Evolutionary conservation across 1,284 basidiomycete genomes (phyloP).

Genomic region (Neotropicomus parvogracilis): DNA sequence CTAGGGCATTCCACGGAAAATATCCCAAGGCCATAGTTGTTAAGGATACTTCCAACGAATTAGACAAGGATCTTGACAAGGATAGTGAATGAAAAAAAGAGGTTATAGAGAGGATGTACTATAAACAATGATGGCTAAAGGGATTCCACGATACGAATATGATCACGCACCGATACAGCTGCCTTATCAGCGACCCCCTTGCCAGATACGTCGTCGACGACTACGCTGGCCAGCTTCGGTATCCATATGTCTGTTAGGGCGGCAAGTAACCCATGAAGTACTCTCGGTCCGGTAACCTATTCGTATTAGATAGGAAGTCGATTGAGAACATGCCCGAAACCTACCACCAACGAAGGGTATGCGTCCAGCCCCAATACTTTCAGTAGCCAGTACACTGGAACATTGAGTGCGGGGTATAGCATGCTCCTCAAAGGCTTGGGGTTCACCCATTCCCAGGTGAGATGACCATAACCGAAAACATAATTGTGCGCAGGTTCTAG

Average conservation of each 20-base stretch:
- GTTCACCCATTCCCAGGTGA: constrained; percentile 95
- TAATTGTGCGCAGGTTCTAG: constrained; percentile 87
- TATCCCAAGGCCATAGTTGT: constrained; percentile 74
- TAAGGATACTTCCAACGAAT: constrained; percentile 88
- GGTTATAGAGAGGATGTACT: constrained; percentile 81
- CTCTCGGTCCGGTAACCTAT: constrained; percentile 67
- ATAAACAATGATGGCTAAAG: constrained; percentile 5
- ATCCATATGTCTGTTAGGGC: constrained; percentile 79
- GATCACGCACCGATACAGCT: constrained; percentile 57
- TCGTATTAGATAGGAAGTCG: constrained; percentile 4
- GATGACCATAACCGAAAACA: constrained; percentile 88
- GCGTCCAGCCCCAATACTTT: constrained; percentile 41
- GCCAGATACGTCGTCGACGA: constrained; percentile 57
- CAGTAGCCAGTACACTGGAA: constrained; percentile 73
- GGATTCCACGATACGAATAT: not conserved
- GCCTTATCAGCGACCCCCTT: constrained; percentile 30
- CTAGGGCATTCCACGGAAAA: constrained; percentile 67
- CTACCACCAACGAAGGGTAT: constrained; percentile 30
- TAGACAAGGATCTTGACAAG: constrained; percentile 87
- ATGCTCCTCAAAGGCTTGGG: constrained; percentile 68
- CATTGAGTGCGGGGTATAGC: constrained; percentile 73
- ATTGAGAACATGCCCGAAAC: constrained; percentile 4
- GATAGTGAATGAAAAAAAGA: constrained; percentile 87
- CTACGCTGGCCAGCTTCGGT: constrained; percentile 55
- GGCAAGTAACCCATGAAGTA: constrained; percentile 80